Percentiles rank a stretch among this genome's conserved stretches.
phyloP scores from a whole-genome alignment of 2,329 filamentous ascomycete genomes.

The Lachnellula occidentalis region DNA sequence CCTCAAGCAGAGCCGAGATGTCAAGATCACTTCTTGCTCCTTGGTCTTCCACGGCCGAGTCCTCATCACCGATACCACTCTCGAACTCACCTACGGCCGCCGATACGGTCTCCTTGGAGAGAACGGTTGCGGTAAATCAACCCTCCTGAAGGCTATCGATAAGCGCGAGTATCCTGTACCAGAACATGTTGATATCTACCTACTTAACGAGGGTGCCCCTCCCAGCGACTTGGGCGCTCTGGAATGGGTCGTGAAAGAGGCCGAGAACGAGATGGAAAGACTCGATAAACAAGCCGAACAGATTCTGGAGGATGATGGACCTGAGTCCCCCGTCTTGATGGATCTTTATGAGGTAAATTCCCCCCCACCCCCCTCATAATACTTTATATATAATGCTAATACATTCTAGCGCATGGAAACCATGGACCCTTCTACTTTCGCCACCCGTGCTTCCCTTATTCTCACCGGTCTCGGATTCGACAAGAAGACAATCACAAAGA shows the following conservation, averaged over 20 bases:
- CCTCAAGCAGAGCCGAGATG: slow-evolving; percentile 77
- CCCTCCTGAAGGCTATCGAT: slow-evolving; percentile 91
- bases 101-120: slow-evolving; percentile 94
- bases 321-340: slow-evolving; percentile 83
- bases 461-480: slow-evolving; percentile 99
- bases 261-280: slow-evolving; percentile 84
- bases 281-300: slow-evolving; percentile 86
- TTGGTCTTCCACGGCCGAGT: slow-evolving; percentile 98
- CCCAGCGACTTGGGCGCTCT: slow-evolving; percentile 83
- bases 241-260: slow-evolving; percentile 95
- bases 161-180: slow-evolving; percentile 93
- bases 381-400: slow-evolving; percentile 14
- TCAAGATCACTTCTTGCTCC: slow-evolving; percentile 91
- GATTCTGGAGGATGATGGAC: slow-evolving; percentile 85
- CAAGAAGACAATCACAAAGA: slow-evolving; percentile 96
- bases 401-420: slow-evolving; percentile 79
- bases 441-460: slow-evolving; percentile 92
- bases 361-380: neutral
- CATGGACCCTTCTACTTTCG: slow-evolving; percentile 97
- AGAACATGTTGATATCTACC: slow-evolving; percentile 95
- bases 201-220: slow-evolving; percentile 94
- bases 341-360: slow-evolving; percentile 86
- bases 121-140: slow-evolving; percentile 99
- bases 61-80: slow-evolving; percentile 85
- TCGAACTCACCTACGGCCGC: slow-evolving; percentile 89